Conservation (phyloP, 306 rosid species). For the Lablab purpureus region DNA sequence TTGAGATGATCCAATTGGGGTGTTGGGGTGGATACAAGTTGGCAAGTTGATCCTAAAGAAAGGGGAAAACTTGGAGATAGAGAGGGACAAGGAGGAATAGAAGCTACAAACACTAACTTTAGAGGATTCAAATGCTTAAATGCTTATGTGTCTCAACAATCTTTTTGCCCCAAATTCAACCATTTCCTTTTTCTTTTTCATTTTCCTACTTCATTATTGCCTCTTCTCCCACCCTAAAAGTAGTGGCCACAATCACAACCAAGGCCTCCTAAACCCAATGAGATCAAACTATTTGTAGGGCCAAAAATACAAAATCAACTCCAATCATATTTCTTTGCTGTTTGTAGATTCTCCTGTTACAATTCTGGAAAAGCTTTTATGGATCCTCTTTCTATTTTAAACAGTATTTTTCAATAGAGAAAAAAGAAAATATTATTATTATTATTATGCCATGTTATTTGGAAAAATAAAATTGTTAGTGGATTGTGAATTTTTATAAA, state of each 20-base stretch:
- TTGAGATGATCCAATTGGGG: constrained; percentile 44
- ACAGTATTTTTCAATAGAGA: too few relatives aligned
- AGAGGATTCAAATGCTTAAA: constrained; percentile 22
- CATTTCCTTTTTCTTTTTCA: constrained; percentile 42
- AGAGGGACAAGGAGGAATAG: constrained; percentile 38
- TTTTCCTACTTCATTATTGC: constrained; percentile 44
- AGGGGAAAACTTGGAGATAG: neutral
- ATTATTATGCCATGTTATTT: too few relatives aligned
- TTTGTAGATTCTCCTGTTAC: constrained; percentile 23
- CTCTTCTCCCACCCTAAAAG: constrained; percentile 31
- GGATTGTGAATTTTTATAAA: too few relatives aligned
- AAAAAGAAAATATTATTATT: too few relatives aligned
- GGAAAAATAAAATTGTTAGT: too few relatives aligned
- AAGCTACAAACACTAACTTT: constrained; percentile 53
- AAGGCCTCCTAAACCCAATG: constrained; percentile 40
- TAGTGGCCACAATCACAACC: constrained; percentile 49
- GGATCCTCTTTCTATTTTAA: neutral
- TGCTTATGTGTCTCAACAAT: constrained; percentile 44
- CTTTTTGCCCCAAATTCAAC: constrained; percentile 32
- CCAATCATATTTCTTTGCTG: constrained; percentile 39
- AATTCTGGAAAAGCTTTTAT: neutral
- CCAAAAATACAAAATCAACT: constrained; percentile 2
- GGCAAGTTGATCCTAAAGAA: constrained; percentile 57
- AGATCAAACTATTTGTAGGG: constrained; percentile 26
- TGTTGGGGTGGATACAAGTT: constrained; percentile 55